These are phyloP conservation scores for Fusarium newnesense DNA, from an alignment of 2,329 filamentous ascomycete species.

Conservation along the genomic window DNA sequence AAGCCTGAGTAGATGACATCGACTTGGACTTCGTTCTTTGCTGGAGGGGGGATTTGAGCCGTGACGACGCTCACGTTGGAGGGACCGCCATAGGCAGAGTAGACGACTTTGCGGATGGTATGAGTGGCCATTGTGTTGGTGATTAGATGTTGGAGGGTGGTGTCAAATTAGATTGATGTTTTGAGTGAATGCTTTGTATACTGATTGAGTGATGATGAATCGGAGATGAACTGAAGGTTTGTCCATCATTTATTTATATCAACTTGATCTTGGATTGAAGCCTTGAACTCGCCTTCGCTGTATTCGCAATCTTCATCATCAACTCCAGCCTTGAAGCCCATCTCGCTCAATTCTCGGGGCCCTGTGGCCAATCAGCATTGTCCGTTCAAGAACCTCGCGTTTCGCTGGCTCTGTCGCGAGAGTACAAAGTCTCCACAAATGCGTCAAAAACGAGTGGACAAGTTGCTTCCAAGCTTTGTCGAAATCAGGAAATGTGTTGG, in stretches of 20 bases:
- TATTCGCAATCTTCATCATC: neutral
- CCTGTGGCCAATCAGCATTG: neutral
- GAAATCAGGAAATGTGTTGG: neutral
- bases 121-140: conserved; percentile 36
- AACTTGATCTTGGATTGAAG: fast-evolving
- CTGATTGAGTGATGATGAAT: neutral
- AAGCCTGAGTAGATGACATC: conserved; percentile 60
- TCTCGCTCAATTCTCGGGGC: neutral
- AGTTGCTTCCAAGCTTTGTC: neutral
- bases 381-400: neutral
- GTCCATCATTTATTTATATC: neutral
- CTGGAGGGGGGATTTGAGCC: conserved; percentile 51
- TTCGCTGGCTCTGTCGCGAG: conserved; percentile 13
- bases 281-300: neutral
- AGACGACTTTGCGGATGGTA: conserved; percentile 57
- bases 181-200: neutral
- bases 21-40: conserved; percentile 57
- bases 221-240: neutral
- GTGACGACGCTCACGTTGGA: conserved; percentile 50
- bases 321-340: neutral
- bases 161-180: too few relatives aligned
- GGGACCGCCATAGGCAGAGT: conserved; percentile 55
- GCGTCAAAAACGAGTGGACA: conserved; percentile 4
- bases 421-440: neutral
- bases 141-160: neutral